phyloP scores from a whole-genome alignment of 2,329 filamentous ascomycete genomes.

The Botryotinia narcissicola region DNA sequence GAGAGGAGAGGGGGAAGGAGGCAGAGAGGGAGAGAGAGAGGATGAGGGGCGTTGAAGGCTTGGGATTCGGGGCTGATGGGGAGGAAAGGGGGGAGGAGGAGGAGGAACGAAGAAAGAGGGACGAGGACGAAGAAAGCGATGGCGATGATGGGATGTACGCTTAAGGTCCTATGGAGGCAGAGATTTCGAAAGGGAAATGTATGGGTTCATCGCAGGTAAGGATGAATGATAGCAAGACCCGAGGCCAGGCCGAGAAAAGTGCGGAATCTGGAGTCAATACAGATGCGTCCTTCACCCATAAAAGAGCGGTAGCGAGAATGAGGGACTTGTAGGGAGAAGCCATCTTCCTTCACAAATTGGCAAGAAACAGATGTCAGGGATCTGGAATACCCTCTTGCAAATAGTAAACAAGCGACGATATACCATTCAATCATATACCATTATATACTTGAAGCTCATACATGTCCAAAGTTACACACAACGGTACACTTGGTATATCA shows the following conservation, averaged over 20 bases:
- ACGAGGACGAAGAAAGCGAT: slow-evolving; percentile 48
- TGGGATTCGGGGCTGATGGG: slow-evolving; percentile 29
- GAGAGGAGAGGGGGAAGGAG: slow-evolving; percentile 22
- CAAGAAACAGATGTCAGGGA: background rate
- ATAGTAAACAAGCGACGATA: background rate
- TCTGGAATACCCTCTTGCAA: background rate
- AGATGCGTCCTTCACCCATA: background rate
- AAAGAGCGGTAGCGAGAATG: background rate
- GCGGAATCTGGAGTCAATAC: background rate
- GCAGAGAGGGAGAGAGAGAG: slow-evolving; percentile 45
- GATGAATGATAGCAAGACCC: background rate
- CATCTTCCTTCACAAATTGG: background rate
- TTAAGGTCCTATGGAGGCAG: slow-evolving; percentile 21
- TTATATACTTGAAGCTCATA: background rate
- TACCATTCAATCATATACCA: background rate
- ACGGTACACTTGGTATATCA: background rate
- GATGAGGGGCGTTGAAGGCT: slow-evolving; percentile 46
- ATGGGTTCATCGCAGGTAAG: background rate
- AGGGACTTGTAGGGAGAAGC: background rate
- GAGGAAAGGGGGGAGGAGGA: slow-evolving; percentile 20
- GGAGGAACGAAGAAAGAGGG: slow-evolving; percentile 23
- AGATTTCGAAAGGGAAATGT: no score
- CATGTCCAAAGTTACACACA: background rate
- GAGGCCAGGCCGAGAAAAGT: background rate
- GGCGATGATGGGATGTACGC: slow-evolving; percentile 52